Percentiles rank a stretch among this genome's conserved stretches.
Conservation (phyloP, 495 filamentous ascomycete species). For the Tuber melanosporum region DNA sequence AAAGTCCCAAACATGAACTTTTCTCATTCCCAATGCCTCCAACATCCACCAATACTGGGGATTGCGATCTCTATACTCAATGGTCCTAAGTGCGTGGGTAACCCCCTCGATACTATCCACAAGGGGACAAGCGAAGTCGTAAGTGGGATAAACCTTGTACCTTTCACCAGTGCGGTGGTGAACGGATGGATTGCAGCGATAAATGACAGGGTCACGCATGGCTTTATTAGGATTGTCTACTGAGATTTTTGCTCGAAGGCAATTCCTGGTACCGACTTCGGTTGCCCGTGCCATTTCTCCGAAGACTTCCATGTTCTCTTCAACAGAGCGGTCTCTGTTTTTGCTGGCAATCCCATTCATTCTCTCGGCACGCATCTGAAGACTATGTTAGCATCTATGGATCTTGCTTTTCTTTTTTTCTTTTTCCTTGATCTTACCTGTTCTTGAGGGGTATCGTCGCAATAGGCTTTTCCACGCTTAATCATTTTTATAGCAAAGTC, state of each 20-base stretch:
- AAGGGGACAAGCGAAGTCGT: slow-evolving; percentile 88
- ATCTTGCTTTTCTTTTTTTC: background rate
- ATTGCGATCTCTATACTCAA: slow-evolving; percentile 96
- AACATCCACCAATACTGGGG: slow-evolving; percentile 96
- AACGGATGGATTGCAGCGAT: slow-evolving; percentile 71
- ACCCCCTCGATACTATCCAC: slow-evolving; percentile 87
- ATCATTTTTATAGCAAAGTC: slow-evolving; percentile 70
- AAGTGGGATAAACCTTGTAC: slow-evolving; percentile 96
- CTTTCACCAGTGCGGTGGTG: slow-evolving; percentile 84
- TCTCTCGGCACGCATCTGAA: slow-evolving; percentile 69
- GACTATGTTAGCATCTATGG: background rate
- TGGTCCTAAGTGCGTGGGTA: slow-evolving; percentile 89
- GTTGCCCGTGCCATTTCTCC: slow-evolving; percentile 83
- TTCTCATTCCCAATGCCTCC: slow-evolving; percentile 72
- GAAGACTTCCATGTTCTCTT: slow-evolving; percentile 73
- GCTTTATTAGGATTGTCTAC: slow-evolving; percentile 77
- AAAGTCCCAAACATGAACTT: slow-evolving; percentile 96
- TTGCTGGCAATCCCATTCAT: slow-evolving; percentile 67
- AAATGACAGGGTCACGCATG: slow-evolving; percentile 88
- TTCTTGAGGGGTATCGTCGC: slow-evolving; percentile 81
- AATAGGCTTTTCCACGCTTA: slow-evolving; percentile 77
- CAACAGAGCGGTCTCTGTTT: slow-evolving; percentile 66
- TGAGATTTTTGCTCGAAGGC: slow-evolving; percentile 83
- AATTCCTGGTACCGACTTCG: slow-evolving; percentile 68
- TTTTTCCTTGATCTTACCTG: slow-evolving; percentile 9